Base-by-base conservation (phyloP, 257 asterid species). In the Pogostemon cablin region DNA sequence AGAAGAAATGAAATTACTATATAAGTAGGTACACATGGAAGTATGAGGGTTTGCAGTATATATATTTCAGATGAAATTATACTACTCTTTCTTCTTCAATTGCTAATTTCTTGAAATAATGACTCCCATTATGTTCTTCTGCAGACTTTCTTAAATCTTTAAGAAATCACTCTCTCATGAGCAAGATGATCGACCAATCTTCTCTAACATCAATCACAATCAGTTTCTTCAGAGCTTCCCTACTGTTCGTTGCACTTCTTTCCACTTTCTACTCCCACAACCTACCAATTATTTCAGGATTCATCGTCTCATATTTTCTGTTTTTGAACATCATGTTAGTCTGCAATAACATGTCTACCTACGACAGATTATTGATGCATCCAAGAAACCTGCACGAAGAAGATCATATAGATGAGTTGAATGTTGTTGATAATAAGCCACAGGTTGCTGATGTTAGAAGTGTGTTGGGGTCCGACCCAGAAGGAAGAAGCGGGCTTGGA, bases 161-260 rank as follows among this genome's bases (percentile, higher is more conserved):
- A 15, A 37, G 9, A 49, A 52, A 4, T 5, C 38, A n/a, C n/a
- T 9, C 5, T 46, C 5, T 44, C 42, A 60, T 6, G 48, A 11
- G 47, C 37, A 39, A 8, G 35, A 48, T 49, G 65, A 58, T 65
- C 5, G 11, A 64, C 59, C 60, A 7, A 9, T 71, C 55, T 48
- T 58, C 73, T 64, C 60, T 65, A 15, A 40, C 76, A 63, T 57
- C 73, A 55, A 47, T 50, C n/a, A 62, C 47, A 35, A 11, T 40
- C 12, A 10, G 15, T 48, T 44, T 77, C 3, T 77, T 77, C 47
- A 54, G 15, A 57, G 42, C 66, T 17, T 77, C 81, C 37, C 52
- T 77, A 34, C 73, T 77, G 49, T 77, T 62, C 42, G 71, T 66
- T 0, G 63, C 81, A 34, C 77, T 77, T 15, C 15, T 71, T 52